These are phyloP conservation scores for Phytophthora foliorum DNA, from an alignment of 352 stramenopile genomes.

Conservation along the genomic window DNA sequence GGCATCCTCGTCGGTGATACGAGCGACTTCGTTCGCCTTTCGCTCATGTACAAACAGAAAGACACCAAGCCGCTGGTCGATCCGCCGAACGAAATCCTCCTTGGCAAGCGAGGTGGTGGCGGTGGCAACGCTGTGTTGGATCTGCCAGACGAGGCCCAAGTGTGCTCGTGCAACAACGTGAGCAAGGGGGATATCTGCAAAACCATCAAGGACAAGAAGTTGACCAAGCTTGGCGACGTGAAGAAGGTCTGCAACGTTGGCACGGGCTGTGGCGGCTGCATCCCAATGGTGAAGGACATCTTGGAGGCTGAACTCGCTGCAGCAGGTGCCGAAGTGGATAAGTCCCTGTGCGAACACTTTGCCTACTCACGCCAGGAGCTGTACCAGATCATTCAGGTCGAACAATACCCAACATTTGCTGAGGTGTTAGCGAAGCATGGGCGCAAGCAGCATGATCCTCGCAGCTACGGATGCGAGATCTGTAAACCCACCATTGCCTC, in stretches of 20 bases:
- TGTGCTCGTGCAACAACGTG: slow-evolving; percentile 96
- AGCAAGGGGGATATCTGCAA: slow-evolving; percentile 83
- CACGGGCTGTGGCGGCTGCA: slow-evolving; percentile 92
- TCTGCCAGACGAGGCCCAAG: slow-evolving; percentile 82
- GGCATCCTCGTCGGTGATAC: slow-evolving; percentile 94
- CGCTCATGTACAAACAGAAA: slow-evolving; percentile 65
- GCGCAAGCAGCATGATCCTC: slow-evolving; percentile 48
- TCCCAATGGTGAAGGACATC: slow-evolving; percentile 92
- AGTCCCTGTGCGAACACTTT: slow-evolving; percentile 94
- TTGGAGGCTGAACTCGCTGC: slow-evolving; percentile 85
- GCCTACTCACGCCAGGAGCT: slow-evolving; percentile 91
- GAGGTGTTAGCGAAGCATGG: slow-evolving; percentile 89
- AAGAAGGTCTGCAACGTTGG: slow-evolving; percentile 91
- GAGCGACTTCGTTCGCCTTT: slow-evolving; percentile 88
- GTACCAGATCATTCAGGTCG: slow-evolving; percentile 87
- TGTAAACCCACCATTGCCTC: slow-evolving; percentile 93
- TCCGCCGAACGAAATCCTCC: slow-evolving; percentile 64
- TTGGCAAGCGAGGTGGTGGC: slow-evolving; percentile 49
- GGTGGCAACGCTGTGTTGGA: slow-evolving; percentile 55
- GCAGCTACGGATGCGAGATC: slow-evolving; percentile 89
- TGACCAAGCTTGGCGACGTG: slow-evolving; percentile 75
- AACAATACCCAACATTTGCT: slow-evolving; percentile 89
- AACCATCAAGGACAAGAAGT: slow-evolving; percentile 80
- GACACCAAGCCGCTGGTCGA: slow-evolving; percentile 64
- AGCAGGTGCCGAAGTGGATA: slow-evolving; percentile 89